Evolutionary conservation across 2,329 filamentous ascomycete genomes (phyloP).

Genomic region (Sclerotinia borealis): DNA sequence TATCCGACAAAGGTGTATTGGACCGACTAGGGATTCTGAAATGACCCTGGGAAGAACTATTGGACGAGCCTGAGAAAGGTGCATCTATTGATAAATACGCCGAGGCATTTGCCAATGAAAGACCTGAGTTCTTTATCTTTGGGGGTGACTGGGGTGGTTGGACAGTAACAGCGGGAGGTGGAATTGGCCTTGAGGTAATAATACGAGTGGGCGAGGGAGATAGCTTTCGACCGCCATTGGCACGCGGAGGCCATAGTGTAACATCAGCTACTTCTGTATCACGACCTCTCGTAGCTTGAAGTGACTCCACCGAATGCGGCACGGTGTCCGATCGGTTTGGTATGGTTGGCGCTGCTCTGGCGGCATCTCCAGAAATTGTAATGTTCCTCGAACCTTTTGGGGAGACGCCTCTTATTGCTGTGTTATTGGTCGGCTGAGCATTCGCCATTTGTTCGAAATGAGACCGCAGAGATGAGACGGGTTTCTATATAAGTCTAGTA

Average conservation of each 20-base stretch:
- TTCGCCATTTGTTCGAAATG: slow-evolving; percentile 74
- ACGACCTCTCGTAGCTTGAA: slow-evolving; percentile 23
- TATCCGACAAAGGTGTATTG: slow-evolving; percentile 46
- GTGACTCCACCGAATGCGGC: slow-evolving; percentile 17
- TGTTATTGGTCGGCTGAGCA: slow-evolving; percentile 35
- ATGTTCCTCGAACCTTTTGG: slow-evolving; percentile 24
- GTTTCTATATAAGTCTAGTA: slow-evolving; percentile 50
- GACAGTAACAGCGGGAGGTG: slow-evolving; percentile 56
- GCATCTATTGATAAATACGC: slow-evolving; percentile 26
- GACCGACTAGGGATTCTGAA: slow-evolving; percentile 52
- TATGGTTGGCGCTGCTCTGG: slow-evolving; percentile 10
- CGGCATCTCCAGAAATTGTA: slow-evolving; percentile 18
- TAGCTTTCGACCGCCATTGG: slow-evolving; percentile 18
- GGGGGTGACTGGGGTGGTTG: slow-evolving; percentile 66
- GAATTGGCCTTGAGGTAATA: slow-evolving; percentile 18
- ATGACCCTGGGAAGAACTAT: slow-evolving; percentile 35
- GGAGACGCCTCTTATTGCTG: slow-evolving; percentile 23
- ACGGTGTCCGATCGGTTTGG: slow-evolving; percentile 19
- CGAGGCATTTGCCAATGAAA: slow-evolving; percentile 23
- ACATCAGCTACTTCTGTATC: slow-evolving; percentile 21
- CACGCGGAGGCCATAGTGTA: slow-evolving; percentile 25
- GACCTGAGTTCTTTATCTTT: slow-evolving; percentile 35
- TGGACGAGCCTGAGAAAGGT: slow-evolving; percentile 36
- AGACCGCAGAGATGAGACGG: slow-evolving; percentile 73
- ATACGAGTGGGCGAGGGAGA: slow-evolving; percentile 28